Evolutionary conservation across 2,329 filamentous ascomycete species (phyloP), one percentile per base, ranked within the genome.

Genomic region (Apiospora arundinis): DNA sequence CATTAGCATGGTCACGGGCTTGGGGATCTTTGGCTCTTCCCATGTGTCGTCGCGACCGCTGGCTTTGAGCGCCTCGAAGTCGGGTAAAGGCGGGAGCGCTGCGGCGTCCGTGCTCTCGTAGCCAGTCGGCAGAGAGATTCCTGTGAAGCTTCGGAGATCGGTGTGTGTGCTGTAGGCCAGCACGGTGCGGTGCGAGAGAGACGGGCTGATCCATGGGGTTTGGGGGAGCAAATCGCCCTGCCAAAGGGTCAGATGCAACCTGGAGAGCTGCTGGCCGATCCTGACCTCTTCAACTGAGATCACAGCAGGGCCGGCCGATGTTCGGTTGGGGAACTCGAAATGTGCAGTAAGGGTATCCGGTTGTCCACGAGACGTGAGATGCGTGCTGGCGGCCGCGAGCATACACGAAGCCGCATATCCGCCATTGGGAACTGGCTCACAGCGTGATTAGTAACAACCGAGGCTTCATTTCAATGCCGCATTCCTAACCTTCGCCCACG

Each of bases 381-480:
- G 73, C 25, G 28, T 67, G 11, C 72, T 73, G 6, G 71, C 71
- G 3, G 74, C 75, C 9, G 73, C 72, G 28, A 79, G 70, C 70
- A 80, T 71, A 70, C 77, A 75, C 14, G 76, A 72, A 0, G 66
- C 74, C 0, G 71, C 70, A 52, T 78, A 79, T 9, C 78, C 77
- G 18, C 77, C 77, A 65, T 80, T 76, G 4, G 75, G 75, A 63
- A 79, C 78, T 67, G 23, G n/a, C n/a, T n/a, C n/a, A n/a, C n/a
- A n/a, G n/a, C n/a, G n/a, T n/a, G n/a, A n/a, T n/a, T n/a, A n/a
- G n/a, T n/a, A n/a, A n/a, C n/a, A n/a, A n/a, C n/a, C n/a, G n/a
- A n/a, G n/a, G n/a, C n/a, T n/a, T n/a, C n/a, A n/a, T n/a, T n/a
- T n/a, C n/a, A n/a, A n/a, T n/a, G n/a, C n/a, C n/a, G n/a, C n/a